Conservation (phyloP, 1,284 basidiomycete species). For the Ceratobasidium theobromae region DNA sequence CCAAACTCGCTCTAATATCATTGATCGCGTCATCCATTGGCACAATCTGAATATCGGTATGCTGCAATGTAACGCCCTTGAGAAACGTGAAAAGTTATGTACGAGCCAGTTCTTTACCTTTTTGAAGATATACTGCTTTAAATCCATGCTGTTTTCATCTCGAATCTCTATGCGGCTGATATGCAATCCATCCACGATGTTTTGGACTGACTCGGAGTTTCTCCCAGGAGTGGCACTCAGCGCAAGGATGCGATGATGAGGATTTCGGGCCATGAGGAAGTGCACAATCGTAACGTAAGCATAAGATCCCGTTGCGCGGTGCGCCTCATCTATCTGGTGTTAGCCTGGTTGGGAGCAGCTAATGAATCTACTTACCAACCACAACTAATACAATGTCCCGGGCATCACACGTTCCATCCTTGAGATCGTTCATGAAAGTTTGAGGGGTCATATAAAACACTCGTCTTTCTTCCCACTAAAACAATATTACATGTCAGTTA, state of each 20-base stretch:
- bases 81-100: background rate
- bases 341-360: background rate
- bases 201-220: slow-evolving; percentile 83
- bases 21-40: slow-evolving; percentile 31
- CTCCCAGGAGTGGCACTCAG: slow-evolving; percentile 94
- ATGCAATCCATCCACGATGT: slow-evolving; percentile 92
- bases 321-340: slow-evolving; percentile 79
- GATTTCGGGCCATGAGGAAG: slow-evolving; percentile 90
- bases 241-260: slow-evolving; percentile 89
- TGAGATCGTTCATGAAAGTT: slow-evolving; percentile 88
- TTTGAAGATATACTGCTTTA: slow-evolving; percentile 83
- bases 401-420: slow-evolving; percentile 71
- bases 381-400: slow-evolving; percentile 80
- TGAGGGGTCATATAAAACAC: slow-evolving; percentile 99
- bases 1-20: slow-evolving; percentile 50
- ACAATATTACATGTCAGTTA: background rate
- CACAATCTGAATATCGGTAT: slow-evolving; percentile 30
- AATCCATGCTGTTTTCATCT: slow-evolving; percentile 87
- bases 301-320: slow-evolving; percentile 90
- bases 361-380: slow-evolving; percentile 55
- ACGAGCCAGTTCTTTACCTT: slow-evolving; percentile 59
- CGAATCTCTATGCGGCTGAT: slow-evolving; percentile 96
- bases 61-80: background rate
- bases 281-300: slow-evolving; percentile 90
- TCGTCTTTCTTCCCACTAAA: slow-evolving; percentile 79